Base-by-base conservation (phyloP, 176 grass and related monocot genomes). In the Microstegium vimineum region DNA sequence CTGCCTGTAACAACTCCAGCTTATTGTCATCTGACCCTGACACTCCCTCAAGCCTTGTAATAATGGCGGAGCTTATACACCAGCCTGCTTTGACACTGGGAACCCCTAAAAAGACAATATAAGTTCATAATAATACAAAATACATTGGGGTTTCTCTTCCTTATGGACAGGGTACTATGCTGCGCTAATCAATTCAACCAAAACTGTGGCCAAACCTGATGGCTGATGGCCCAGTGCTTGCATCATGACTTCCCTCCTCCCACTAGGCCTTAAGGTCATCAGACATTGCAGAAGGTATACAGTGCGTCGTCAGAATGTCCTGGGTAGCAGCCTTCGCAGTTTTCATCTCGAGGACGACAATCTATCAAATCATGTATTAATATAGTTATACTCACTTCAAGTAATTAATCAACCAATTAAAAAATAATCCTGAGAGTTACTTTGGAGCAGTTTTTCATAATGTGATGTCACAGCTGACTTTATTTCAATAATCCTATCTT, bases 301-400 rank as follows among this genome's bases (percentile, higher is more conserved):
- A 98, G 84, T 98, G 91, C 10, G 87, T 98, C 10, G 89, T 86
- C 40, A 93, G 88, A 81, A 98, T 95, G 79, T 93, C 93, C 23
- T 82, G 63, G 23, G 96, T 98, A 57, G 96, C 96, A 81, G 90
- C 96, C 87, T 98, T 95, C 0, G 96, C 96, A 77, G 90, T 93
- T 76, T 91, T 95, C 65, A 83, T 91, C 79, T 98, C 71, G 0
- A 98, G 93, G 68, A 98, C 93, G 38, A 95, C 95, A 89, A 95
- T 95, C 96, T 98, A 82, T 82, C 79, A 86, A 84, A 84, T 76
- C 51, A 86, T 68, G 69, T 23, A 61, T 73, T 34, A n/a, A n/a
- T n/a, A 22, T 8, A 61, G 62, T 83, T 62, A 62, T 62, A 62
- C 3, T 59, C 47, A 74, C 20, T 62, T 74, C 36, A 59, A n/a